Evolutionary conservation across 306 rosid genomes (phyloP).

Genomic region (Citrullus amarus): DNA sequence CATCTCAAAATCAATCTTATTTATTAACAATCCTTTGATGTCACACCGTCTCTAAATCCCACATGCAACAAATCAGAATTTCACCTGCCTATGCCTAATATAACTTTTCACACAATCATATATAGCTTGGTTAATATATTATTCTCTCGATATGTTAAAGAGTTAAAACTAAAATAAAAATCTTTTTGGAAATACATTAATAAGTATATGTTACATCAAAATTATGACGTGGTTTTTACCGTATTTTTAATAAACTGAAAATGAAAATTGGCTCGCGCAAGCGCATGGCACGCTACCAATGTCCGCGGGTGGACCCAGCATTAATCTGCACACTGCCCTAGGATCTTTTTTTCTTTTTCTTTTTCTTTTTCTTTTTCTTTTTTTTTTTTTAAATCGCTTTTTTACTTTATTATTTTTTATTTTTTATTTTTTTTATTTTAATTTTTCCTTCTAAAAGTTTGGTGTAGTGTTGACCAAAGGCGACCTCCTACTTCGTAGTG

Average conservation of each 20-base stretch:
- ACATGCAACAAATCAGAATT: background rate
- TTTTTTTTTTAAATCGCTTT: too few relatives aligned
- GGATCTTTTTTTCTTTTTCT: background rate
- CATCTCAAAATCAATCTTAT: too few relatives aligned
- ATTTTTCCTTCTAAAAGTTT: background rate
- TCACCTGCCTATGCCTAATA: too few relatives aligned
- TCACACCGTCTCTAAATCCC: background rate
- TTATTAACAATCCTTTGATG: too few relatives aligned
- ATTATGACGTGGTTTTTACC: background rate
- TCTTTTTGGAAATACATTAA: too few relatives aligned
- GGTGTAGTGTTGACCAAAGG: background rate
- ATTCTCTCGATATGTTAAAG: too few relatives aligned
- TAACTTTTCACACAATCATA: too few relatives aligned
- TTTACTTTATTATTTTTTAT: too few relatives aligned
- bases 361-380: background rate
- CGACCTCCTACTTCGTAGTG: background rate
- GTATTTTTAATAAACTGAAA: background rate
- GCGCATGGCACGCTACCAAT: background rate
- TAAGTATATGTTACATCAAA: background rate
- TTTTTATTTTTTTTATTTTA: background rate
- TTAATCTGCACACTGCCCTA: conserved; percentile 10
- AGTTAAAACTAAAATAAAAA: too few relatives aligned
- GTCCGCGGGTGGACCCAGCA: background rate
- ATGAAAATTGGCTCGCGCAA: background rate
- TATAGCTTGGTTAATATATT: too few relatives aligned